Evolutionary conservation across 192 early-diverging fungal genomes (phyloP), one percentile per base, ranked within the genome.

Genomic region (Chytriomyces confervae): DNA sequence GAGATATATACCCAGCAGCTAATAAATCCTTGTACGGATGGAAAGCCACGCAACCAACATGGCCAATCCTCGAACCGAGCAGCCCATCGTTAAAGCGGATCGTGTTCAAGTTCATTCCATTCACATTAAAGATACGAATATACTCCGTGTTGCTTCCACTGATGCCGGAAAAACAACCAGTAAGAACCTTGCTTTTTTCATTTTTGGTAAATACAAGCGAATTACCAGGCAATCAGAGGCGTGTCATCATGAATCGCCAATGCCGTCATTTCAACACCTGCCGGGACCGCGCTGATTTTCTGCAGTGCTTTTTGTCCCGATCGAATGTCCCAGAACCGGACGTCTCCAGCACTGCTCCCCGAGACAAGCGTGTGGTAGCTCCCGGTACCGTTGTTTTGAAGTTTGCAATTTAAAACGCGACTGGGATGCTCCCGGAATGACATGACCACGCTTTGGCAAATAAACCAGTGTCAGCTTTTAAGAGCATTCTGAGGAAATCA

Each of bases 11-110:
- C 11, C 66, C 69, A 10, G 69, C 53, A 7, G 78, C 80, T 46
- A 93, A 81, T 23, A 89, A 78, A 81, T 90, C 87, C 24, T 86
- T 75, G 67, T 89, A 86, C 10, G 91, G 92, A 77, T 93, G 92
- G 85, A 92, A 91, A 0, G 89, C 86, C 16, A 93, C 63, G 50
- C 86, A 82, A 27, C 84, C 85, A 45, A 91, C 87, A 57, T 79
- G 79, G 27, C 85, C 81, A 46, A 81, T 79, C 29, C 84, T 74
- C 61, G 88, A 88, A 7, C 85, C 85, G 50, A 91, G 77, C 75
- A 90, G 86, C 13, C 92, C 90, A 61, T 84, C 84, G 66, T 76
- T 60, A 69, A 77, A 77, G 13, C 80, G 84, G 23, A 80, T 82
- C 16, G 79, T 82, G 62, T 71, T 75, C 27, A 84, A 64, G 16